phyloP scores from a whole-genome alignment of 805 yeast species.

The Cyberlindnera maritima region DNA sequence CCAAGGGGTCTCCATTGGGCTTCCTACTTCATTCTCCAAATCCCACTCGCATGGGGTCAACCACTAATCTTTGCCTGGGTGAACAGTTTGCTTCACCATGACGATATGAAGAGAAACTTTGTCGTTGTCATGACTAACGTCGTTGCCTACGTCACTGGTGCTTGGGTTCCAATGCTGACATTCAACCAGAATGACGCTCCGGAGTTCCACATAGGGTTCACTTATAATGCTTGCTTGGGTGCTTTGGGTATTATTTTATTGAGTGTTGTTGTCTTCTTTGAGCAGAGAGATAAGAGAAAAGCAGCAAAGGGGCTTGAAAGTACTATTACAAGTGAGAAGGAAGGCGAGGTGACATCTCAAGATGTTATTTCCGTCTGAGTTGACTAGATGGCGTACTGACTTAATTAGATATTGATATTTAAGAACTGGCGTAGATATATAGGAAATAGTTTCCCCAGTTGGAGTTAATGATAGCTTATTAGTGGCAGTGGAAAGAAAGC shows the following conservation, averaged over 20 bases:
- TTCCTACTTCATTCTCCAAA: constrained; percentile 44
- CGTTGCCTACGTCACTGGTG: constrained; percentile 39
- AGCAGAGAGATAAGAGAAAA: constrained; percentile 1
- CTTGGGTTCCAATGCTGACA: constrained; percentile 37
- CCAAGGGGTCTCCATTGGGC: constrained; percentile 49
- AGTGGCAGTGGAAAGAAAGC: too few relatives aligned
- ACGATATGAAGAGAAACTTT: constrained; percentile 34
- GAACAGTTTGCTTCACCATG: constrained; percentile 40
- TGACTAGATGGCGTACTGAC: too few relatives aligned
- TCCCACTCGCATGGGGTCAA: constrained; percentile 51
- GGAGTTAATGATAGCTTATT: too few relatives aligned
- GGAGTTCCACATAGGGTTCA: constrained; percentile 36
- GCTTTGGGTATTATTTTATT: constrained; percentile 4
- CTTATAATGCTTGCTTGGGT: constrained; percentile 23
- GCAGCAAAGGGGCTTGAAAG: too few relatives aligned
- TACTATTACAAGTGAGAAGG: too few relatives aligned
- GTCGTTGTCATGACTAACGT: constrained; percentile 41
- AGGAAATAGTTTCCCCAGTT: too few relatives aligned
- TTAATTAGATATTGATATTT: too few relatives aligned
- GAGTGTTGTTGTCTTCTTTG: background rate
- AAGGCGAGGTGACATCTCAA: too few relatives aligned
- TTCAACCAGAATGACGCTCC: constrained; percentile 40
- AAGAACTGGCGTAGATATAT: too few relatives aligned
- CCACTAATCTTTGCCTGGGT: constrained; percentile 58
- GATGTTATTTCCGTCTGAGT: too few relatives aligned